Evolutionary conservation across 169 alveolate species (phyloP).

Genomic region (Besnoitia besnoiti): DNA sequence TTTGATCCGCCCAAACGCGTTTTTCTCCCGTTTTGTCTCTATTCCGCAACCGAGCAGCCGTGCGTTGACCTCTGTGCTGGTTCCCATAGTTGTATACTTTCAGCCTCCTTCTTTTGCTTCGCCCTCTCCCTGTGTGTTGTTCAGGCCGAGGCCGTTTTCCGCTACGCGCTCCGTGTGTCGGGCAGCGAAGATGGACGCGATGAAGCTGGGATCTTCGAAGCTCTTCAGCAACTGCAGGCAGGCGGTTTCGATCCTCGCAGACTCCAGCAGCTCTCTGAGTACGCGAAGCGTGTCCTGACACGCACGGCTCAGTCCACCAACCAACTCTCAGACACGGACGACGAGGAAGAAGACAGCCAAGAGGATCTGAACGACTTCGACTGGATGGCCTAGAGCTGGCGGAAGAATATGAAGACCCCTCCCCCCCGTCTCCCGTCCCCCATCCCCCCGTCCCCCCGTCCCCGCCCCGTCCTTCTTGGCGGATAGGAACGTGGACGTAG

Average conservation of each 20-base stretch:
- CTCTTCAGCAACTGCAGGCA: slow-evolving; percentile 30
- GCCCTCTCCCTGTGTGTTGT: neutral
- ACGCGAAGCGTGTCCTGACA: slow-evolving; percentile 29
- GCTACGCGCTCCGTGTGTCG: slow-evolving; percentile 4
- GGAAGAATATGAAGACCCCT: too few relatives aligned
- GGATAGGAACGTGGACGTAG: too few relatives aligned
- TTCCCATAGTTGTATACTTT: too few relatives aligned
- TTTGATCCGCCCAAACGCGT: too few relatives aligned
- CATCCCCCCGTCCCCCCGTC: too few relatives aligned
- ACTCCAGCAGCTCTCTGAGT: slow-evolving; percentile 58
- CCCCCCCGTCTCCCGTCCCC: too few relatives aligned
- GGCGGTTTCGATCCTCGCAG: slow-evolving; percentile 6
- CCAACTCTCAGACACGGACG: slow-evolving; percentile 25
- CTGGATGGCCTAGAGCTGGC: too few relatives aligned
- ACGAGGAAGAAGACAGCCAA: neutral
- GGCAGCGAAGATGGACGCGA: slow-evolving; percentile 15
- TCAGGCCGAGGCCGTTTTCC: slow-evolving; percentile 26
- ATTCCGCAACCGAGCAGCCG: too few relatives aligned
- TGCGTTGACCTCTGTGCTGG: too few relatives aligned
- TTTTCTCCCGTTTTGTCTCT: too few relatives aligned
- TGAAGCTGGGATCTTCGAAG: neutral
- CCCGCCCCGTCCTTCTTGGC: too few relatives aligned
- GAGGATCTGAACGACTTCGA: neutral
- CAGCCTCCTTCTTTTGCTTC: neutral
- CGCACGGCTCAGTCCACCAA: slow-evolving; percentile 18